phyloP scores from a whole-genome alignment of 2,329 filamentous ascomycete species.

The Fusarium coffeatum region DNA sequence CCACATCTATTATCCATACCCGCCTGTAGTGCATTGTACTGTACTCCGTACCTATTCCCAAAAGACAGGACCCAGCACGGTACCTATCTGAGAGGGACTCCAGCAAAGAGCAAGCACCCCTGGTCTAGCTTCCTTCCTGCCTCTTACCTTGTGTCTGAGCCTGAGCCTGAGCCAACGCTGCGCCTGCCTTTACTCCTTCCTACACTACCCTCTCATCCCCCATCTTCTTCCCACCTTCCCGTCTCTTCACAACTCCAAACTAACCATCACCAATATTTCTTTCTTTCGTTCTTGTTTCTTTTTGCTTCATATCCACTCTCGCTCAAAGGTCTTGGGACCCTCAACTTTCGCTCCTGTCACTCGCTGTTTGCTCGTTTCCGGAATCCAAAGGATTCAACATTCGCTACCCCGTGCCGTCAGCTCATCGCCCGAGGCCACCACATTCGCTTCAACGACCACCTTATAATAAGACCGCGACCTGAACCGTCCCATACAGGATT shows the following conservation, averaged over 20 bases:
- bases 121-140: constrained; percentile 25
- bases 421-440: constrained; percentile 33
- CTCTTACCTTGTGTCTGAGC: constrained; percentile 12
- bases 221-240: constrained; percentile 23
- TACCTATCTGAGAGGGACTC: constrained; percentile 15
- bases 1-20: neutral
- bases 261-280: constrained; percentile 24
- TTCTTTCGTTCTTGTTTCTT: constrained; percentile 29
- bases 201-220: constrained; percentile 41
- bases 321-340: constrained; percentile 34
- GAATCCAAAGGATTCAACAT: constrained; percentile 15
- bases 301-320: constrained; percentile 36
- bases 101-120: constrained; percentile 28
- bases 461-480: neutral
- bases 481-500: neutral
- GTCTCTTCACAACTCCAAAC: constrained; percentile 37
- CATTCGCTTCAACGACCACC: constrained; percentile 35
- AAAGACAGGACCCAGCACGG: constrained; percentile 25
- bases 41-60: neutral
- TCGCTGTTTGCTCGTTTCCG: constrained; percentile 34
- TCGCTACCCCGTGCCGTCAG: constrained; percentile 29
- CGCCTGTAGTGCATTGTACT: neutral
- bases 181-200: constrained; percentile 25
- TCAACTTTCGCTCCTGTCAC: constrained; percentile 38
- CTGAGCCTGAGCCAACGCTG: constrained; percentile 17